Evolutionary conservation across 139 green algal species (phyloP), one percentile per base, ranked within the genome.

Genomic region (Chlamydomonas incerta): DNA sequence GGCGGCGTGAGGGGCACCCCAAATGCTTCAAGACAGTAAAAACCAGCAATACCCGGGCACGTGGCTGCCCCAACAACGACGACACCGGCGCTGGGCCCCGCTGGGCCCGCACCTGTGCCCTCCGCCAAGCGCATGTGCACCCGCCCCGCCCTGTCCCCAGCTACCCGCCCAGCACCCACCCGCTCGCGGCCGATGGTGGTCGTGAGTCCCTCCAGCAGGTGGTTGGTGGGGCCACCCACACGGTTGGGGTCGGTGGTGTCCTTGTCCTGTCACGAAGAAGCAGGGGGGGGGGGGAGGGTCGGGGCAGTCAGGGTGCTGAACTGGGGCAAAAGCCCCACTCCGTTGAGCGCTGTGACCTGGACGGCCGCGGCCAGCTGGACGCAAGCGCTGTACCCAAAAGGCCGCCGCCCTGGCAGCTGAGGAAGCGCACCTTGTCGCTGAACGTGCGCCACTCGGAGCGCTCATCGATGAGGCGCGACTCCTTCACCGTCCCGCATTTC

Each of bases 371-470:
- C 52, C 52, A 11, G 52, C 55, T 24, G 11, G 41, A 50, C 41
- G 41, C 41, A 62, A 62, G 55, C 55, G 52, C 52, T 58, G 52
- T 58, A 28, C 14, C 20, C 26, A 26, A 8, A 65, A 29, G 57
- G 57, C 17, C 20, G 26, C 14, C 57, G 17, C 3, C 57, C 17
- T 65, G 57, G 24, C 57, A 65, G 17, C 11, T 65, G 57, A 1
- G 18, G 8, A n/a, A 3, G 20, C 3, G 55, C 55, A 93, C 94
- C 87, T 96, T 97, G 83, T 99, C 96, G n/a, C 90, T 90, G 86
- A 99, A 99, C 0, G 97, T 98, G n/a, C 97, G 90, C 97, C 97
- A 99, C 90, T 99, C 97, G 0, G 95, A 98, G 10, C 94, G 91
- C 89, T 99, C 97, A 75, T 99, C 97, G 50, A 99, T 98, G 29